A percentile compares a stretch with the other conserved stretches of the same genome.
These are phyloP conservation scores for Leptographium lundbergii DNA, from an alignment of 2,329 filamentous ascomycete species.

Conservation along the genomic window DNA sequence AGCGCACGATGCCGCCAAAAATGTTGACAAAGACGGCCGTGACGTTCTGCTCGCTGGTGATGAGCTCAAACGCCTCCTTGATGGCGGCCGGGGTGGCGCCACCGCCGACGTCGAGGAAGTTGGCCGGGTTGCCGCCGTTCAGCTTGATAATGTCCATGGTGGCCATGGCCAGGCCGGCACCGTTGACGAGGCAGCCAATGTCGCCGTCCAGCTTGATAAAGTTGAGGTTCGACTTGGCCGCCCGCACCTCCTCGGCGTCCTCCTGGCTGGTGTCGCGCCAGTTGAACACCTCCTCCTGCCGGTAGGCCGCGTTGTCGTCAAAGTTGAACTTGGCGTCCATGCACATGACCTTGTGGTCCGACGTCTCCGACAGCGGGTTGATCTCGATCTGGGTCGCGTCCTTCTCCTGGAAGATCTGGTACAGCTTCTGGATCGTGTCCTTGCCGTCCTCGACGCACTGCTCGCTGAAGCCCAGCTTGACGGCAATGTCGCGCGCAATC, in stretches of 20 bases:
- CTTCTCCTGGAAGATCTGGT: constrained; percentile 97
- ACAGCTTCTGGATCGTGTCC: constrained; percentile 95
- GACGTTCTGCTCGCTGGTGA: constrained; percentile 96
- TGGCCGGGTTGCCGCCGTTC: constrained; percentile 88
- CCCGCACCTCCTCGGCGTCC: constrained; percentile 94
- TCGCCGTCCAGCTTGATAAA: constrained; percentile 99
- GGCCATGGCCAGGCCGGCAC: constrained; percentile 97
- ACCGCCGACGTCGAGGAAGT: constrained; percentile 98
- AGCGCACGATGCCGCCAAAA: constrained; percentile 96
- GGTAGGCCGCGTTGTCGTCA: constrained; percentile 97
- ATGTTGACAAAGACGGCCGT: constrained; percentile 99
- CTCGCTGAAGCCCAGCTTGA: constrained; percentile 90
- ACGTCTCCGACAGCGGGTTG: constrained; percentile 96
- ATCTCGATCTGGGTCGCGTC: constrained; percentile 99
- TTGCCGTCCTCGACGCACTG: constrained; percentile 94
- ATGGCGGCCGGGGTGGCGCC: constrained; percentile 95
- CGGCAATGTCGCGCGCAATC: constrained; percentile 79
- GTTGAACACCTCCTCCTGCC: constrained; percentile 89
- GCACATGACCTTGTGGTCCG: constrained; percentile 93
- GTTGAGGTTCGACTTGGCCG: constrained; percentile 88
- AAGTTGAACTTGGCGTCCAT: constrained; percentile 99
- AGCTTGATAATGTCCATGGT: constrained; percentile 99
- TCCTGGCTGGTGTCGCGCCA: constrained; percentile 94
- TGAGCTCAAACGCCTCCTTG: constrained; percentile 94
- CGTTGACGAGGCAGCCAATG: constrained; percentile 98